Evolutionary conservation across 768 basidiomycete species (phyloP).

Genomic region (Suillus tomentosus): DNA sequence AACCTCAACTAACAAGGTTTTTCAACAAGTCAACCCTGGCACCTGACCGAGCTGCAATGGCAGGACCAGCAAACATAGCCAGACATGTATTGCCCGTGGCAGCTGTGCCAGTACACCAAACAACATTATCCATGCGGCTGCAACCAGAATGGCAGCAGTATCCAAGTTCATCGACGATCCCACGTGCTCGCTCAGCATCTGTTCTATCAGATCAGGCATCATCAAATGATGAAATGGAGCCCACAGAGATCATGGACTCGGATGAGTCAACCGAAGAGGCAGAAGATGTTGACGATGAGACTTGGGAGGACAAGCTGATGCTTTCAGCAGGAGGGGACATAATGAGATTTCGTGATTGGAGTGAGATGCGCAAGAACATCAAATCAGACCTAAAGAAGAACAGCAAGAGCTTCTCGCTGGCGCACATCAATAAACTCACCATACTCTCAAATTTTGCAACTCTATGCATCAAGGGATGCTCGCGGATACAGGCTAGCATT

Average conservation of each 20-base stretch:
- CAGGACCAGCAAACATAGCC: background rate
- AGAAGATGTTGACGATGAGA: conserved; percentile 3
- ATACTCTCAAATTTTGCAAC: conserved; percentile 35
- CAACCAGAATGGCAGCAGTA: background rate
- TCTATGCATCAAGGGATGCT: background rate
- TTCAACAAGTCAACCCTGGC: conserved; percentile 1
- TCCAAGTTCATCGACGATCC: background rate
- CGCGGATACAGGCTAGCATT: conserved; percentile 32
- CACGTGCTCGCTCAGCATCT: background rate
- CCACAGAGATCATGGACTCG: background rate
- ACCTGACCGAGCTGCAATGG: background rate
- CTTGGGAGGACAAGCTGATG: conserved; percentile 27
- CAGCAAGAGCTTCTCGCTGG: conserved; percentile 16
- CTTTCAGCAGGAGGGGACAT: conserved; percentile 15
- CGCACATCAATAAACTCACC: too few species aligned
- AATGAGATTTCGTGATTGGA: conserved; percentile 23
- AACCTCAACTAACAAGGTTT: too few species aligned
- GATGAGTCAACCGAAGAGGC: background rate
- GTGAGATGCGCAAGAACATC: conserved; percentile 30
- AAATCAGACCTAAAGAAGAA: conserved; percentile 33
- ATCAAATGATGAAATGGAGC: background rate
- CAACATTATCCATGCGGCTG: background rate
- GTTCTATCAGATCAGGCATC: conserved; percentile 5
- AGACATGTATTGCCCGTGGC: background rate
- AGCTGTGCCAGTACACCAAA: background rate